Evolutionary conservation across 2,329 filamentous ascomycete genomes (phyloP).

Genomic region (Trichoderma sp.): DNA sequence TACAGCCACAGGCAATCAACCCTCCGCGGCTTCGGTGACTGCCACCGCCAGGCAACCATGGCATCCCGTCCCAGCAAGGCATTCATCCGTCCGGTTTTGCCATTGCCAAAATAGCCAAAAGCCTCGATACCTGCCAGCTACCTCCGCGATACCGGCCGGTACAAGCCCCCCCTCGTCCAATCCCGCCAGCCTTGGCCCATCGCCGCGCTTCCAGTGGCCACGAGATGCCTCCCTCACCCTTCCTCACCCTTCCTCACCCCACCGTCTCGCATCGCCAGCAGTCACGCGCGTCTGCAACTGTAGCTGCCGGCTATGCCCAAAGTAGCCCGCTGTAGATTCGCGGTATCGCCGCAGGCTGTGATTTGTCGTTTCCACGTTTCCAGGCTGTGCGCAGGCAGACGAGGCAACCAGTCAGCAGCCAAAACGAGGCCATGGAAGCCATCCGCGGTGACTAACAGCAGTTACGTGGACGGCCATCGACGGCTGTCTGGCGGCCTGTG

Average conservation of each 20-base stretch:
- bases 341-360: not conserved
- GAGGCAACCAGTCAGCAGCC: conserved; percentile 2
- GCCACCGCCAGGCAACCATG: conserved; percentile 2
- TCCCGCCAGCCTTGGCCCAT: not conserved
- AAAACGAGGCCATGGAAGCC: too few relatives aligned
- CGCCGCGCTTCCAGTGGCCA: not conserved
- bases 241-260: not conserved
- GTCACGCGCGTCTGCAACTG: conserved; percentile 1
- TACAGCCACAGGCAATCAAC: too few relatives aligned
- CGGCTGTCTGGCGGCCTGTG: not conserved
- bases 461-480: not conserved
- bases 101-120: too few relatives aligned
- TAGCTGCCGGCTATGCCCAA: not conserved
- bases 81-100: not conserved
- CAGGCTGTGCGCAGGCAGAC: conserved; percentile 1
- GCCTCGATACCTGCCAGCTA: too few relatives aligned
- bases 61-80: not conserved
- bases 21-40: too few relatives aligned
- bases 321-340: not conserved
- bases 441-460: not conserved
- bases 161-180: not conserved
- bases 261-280: not conserved
- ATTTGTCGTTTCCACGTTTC: not conserved
- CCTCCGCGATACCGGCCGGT: not conserved
- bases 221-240: not conserved